Evolutionary conservation across 441 rosid genomes (phyloP), one percentile per base, ranked within the genome.

Genomic region (Capsella rubella): DNA sequence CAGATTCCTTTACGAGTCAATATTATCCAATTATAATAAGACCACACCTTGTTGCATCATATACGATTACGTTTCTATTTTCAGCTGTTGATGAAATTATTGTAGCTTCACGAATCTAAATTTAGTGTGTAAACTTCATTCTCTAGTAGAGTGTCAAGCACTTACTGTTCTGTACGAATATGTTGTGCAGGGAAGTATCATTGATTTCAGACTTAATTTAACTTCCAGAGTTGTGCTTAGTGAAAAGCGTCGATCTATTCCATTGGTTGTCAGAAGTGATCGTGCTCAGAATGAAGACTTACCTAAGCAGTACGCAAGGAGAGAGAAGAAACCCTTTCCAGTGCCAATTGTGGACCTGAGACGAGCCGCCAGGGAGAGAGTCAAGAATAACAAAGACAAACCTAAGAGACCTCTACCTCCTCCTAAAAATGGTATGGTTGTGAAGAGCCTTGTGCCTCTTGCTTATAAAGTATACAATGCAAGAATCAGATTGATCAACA

Each of bases 261-360:
- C 81, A 50, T 57, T 84, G 64, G 74, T 81, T 31, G 76, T 87
- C 59, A 84, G 83, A 64, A 84, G 72, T 31, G 88, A 87, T 51
- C 64, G 80, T 81, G 93, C 97, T 49, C 99, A 95, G 78, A 95
- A 95, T 83, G 86, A 88, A 11, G 99, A 95, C 79, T 85, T 87
- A 21, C 99, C 97, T 67, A 85, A 83, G 67, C 63, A 76, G 32
- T 88, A 88, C 78, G 78, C 92, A n/a, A 92, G 74, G 75, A 87
- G 88, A 75, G 96, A 92, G 84, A 95, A 90, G 85, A 95, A 95
- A 75, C 99, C 97, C 28, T 95, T 95, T 75, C 94, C 91, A 1
- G 69, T 79, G 25, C 99, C 99, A 15, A 81, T 90, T 51, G 75
- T 92, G 70, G 97, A 95, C 77, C 81, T 95, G 73, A 84, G 99